phyloP scores from a whole-genome alignment of 805 yeast genomes.

The Metschnikowia matae region DNA sequence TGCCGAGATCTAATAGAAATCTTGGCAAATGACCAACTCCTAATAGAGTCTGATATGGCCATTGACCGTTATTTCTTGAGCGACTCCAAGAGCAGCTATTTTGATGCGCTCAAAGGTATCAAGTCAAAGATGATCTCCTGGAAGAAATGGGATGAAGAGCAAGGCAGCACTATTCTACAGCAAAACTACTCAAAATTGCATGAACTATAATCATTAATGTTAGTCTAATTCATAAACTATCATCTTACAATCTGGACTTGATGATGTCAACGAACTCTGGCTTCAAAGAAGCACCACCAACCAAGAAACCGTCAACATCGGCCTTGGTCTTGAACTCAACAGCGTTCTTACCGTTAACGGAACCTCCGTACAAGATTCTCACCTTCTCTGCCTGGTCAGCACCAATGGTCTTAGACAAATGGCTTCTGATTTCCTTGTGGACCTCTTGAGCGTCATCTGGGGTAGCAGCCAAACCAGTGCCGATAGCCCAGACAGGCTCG shows the following conservation, averaged over 20 bases:
- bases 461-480: slow-evolving; percentile 98
- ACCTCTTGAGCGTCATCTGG: slow-evolving; percentile 97
- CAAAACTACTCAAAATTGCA: background rate
- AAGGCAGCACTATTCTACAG: background rate
- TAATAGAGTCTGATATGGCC: slow-evolving; percentile 36
- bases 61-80: slow-evolving; percentile 23
- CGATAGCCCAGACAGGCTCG: slow-evolving; percentile 99
- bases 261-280: slow-evolving; percentile 96
- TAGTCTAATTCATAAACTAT: background rate
- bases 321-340: slow-evolving; percentile 82
- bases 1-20: slow-evolving; percentile 18
- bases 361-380: slow-evolving; percentile 98
- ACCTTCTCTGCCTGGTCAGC: slow-evolving; percentile 67
- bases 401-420: slow-evolving; percentile 74
- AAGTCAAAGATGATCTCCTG: background rate
- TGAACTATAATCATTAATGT: background rate
- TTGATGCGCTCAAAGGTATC: slow-evolving; percentile 6
- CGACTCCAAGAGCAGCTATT: slow-evolving; percentile 4
- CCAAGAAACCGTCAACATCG: slow-evolving; percentile 97
- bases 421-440: slow-evolving; percentile 83
- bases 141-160: background rate
- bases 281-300: slow-evolving; percentile 98
- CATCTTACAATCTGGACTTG: slow-evolving; percentile 73
- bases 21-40: slow-evolving; percentile 23
- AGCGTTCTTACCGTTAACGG: slow-evolving; percentile 94